Conservation (phyloP, 257 asterid species). For the Solanum stenotomum region DNA sequence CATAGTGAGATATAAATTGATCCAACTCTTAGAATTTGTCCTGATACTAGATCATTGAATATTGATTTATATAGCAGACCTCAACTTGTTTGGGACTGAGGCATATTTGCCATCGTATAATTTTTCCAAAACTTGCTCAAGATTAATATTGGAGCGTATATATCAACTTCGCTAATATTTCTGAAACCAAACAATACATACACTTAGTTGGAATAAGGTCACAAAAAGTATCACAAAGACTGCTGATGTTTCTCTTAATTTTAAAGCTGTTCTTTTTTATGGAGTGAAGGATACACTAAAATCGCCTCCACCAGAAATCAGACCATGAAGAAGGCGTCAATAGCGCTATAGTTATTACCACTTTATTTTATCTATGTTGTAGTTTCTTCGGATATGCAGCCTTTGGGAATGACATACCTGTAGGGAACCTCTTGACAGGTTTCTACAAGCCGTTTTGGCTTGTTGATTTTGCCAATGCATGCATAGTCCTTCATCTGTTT, state of each 20-base stretch:
- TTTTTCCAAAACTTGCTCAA: neutral
- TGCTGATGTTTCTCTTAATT: neutral
- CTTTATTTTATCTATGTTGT: slow-evolving; percentile 48
- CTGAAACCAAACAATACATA: neutral
- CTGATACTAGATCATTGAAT: neutral
- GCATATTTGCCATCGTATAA: neutral
- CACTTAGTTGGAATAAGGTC: neutral
- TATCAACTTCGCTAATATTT: neutral
- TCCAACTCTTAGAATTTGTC: too few relatives aligned
- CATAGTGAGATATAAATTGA: too few relatives aligned
- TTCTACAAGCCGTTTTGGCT: slow-evolving; percentile 75
- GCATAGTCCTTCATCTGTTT: slow-evolving; percentile 45
- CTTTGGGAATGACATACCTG: slow-evolving; percentile 40
- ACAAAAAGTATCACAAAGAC: neutral
- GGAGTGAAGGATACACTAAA: slow-evolving; percentile 46
- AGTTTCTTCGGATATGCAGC: slow-evolving; percentile 73
- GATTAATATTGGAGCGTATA: neutral
- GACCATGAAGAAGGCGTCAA: slow-evolving; percentile 57
- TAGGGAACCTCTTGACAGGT: slow-evolving; percentile 68
- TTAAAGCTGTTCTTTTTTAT: neutral
- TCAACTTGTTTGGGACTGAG: neutral
- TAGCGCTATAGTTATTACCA: slow-evolving; percentile 27
- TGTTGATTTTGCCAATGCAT: slow-evolving; percentile 51
- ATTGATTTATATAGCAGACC: neutral
- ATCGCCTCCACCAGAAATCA: slow-evolving; percentile 49